These are phyloP conservation scores for Cronartium ribicola DNA, from an alignment of 1,284 basidiomycete genomes.

Conservation along the genomic window DNA sequence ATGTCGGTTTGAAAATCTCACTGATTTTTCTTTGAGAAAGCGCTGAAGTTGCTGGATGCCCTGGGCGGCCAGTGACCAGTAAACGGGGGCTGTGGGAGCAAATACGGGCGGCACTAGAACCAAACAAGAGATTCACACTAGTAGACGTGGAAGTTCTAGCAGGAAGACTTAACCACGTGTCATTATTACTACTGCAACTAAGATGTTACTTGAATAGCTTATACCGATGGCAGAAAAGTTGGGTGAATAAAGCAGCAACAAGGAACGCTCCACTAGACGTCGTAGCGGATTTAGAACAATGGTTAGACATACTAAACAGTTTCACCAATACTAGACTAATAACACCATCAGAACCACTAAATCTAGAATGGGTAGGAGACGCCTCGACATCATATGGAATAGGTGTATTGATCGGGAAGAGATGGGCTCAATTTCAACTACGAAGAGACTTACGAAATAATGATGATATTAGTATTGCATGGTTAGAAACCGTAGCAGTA, in stretches of 20 bases:
- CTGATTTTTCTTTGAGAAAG: no score
- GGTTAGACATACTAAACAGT: not conserved
- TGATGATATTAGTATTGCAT: not conserved
- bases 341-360: not conserved
- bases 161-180: slow-evolving; percentile 3
- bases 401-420: not conserved
- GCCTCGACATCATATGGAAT: slow-evolving; percentile 14
- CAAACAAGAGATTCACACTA: not conserved
- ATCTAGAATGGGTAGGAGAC: slow-evolving; percentile 5
- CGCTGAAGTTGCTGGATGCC: no score
- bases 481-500: slow-evolving; percentile 1
- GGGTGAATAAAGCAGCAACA: not conserved
- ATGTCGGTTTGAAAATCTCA: no score
- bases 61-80: no score
- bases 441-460: not conserved
- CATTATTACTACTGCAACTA: not conserved
- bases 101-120: not conserved
- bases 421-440: slow-evolving; percentile 7
- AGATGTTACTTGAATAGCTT: slow-evolving; percentile 11
- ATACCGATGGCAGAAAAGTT: not conserved
- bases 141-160: not conserved
- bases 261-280: not conserved
- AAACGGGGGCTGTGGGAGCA: no score
- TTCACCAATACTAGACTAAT: not conserved
- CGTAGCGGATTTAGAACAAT: not conserved